Evolutionary conservation across 768 basidiomycete genomes (phyloP).

Genomic region (Scleroderma citrinum): DNA sequence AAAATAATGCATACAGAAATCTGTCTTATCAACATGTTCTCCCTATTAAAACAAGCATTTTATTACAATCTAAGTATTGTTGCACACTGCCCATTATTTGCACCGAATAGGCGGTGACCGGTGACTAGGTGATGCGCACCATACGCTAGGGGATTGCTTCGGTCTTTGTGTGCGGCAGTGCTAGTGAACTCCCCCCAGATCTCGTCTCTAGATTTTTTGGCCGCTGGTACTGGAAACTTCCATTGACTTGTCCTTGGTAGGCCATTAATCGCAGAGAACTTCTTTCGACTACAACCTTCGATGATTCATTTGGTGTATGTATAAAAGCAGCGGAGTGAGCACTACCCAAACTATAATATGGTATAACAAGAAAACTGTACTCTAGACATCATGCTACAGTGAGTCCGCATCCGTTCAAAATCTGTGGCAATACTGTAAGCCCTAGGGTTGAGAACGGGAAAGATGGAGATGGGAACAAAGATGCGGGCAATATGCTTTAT

Average conservation of each 20-base stretch:
- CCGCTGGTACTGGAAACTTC: no score
- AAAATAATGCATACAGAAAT: constrained; percentile 3
- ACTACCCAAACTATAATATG: background rate
- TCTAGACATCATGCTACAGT: background rate
- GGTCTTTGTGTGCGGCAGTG: no score
- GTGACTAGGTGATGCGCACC: constrained; percentile 4
- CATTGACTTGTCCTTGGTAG: no score
- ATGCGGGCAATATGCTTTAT: background rate
- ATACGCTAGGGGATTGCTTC: no score
- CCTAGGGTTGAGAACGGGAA: background rate
- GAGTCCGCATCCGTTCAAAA: background rate
- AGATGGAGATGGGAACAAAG: background rate
- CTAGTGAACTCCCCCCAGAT: no score
- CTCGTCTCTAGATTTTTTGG: no score
- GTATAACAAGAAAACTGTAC: background rate
- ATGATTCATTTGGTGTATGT: background rate
- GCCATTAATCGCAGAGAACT: no score
- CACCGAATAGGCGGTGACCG: constrained; percentile 1
- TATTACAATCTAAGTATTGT: constrained; percentile 1
- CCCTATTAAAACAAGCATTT: constrained; percentile 2
- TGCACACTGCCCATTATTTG: background rate
- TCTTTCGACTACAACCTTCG: no score
- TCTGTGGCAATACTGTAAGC: background rate
- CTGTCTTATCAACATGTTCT: constrained; percentile 1
- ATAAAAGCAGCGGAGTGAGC: background rate